A percentile compares a stretch with the other conserved stretches of the same genome.
Evolutionary conservation across 257 asterid species (phyloP).

Genomic region (Osmanthus fragrans): DNA sequence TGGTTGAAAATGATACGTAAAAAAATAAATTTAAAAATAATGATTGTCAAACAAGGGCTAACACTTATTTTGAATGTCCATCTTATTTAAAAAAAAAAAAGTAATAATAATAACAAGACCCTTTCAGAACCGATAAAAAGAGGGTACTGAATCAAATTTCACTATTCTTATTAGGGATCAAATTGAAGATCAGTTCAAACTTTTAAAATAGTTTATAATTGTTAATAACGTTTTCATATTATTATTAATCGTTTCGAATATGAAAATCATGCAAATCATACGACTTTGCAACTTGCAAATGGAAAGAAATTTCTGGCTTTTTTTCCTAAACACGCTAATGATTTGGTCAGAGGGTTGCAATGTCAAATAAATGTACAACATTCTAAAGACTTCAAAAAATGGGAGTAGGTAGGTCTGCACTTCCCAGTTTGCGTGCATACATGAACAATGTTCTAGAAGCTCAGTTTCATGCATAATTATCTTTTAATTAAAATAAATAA

Average conservation of each 20-base stretch:
- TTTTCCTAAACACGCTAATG: constrained; percentile 4
- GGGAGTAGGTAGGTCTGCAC: neutral
- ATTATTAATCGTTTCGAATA: neutral
- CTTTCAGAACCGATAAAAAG: too few relatives aligned
- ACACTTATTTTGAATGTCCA: too few relatives aligned
- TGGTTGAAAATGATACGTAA: too few relatives aligned
- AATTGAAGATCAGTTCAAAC: neutral
- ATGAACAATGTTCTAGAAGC: neutral
- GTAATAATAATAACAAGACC: too few relatives aligned
- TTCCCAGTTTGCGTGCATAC: neutral
- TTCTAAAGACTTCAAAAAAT: neutral
- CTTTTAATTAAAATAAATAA: neutral
- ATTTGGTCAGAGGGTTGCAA: neutral
- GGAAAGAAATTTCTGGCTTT: neutral
- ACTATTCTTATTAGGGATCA: too few relatives aligned
- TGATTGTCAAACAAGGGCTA: too few relatives aligned
- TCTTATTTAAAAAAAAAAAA: too few relatives aligned
- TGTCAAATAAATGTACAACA: neutral
- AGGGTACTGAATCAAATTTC: too few relatives aligned
- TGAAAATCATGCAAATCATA: neutral
- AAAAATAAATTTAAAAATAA: too few relatives aligned
- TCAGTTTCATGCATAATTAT: neutral
- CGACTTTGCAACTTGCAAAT: neutral
- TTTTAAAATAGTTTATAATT: too few relatives aligned
- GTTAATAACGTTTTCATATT: neutral